Evolutionary conservation across 2,329 filamentous ascomycete genomes (phyloP), one percentile per base, ranked within the genome.

Genomic region (Ophiosphaerella herpotricha): DNA sequence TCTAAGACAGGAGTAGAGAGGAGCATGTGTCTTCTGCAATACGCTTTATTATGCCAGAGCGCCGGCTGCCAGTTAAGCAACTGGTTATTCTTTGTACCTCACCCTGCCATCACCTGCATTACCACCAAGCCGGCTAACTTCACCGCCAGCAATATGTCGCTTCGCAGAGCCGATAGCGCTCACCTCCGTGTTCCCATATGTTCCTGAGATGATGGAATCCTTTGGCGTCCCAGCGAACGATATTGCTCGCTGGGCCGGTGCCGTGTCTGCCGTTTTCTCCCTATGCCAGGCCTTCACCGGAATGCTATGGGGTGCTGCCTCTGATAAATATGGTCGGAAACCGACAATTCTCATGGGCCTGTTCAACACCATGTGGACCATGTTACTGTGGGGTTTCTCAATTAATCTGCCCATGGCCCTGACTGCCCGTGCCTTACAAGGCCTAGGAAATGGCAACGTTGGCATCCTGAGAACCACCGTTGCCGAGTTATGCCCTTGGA

Each of bases 171-270:
- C 92, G 18, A 93, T 97, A 63, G 91, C 92, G 43, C 83, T 97
- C 57, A 96, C 91, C 1, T 94, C 90, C 67, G 94, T 96, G 74
- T 95, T 93, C 65, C 92, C 92, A 16, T 97, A 96, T 90, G 53
- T 95, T 86, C 33, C 93, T 90, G 73, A 74, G 45, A 72, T 75
- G 63, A 74, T 75, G 62, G 71, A 75, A 52, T 68, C 62, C 4
- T 75, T 75, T 48, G 68, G 69, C 32, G 60, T 75, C 2, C 67
- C 71, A 12, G 54, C 72, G 42, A 73, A 74, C 43, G 72, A 75
- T 39, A 74, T 75, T 45, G 73, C 72, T n/a, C 65, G 68, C 76
- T 96, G 95, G 74, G 89, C 92, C 26, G 92, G 92, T 43, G 85
- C 96, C 71, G 91, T 96, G 62, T 93, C 91, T 11, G 87, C 91